Evolutionary conservation across 179 eudicot species (phyloP).

Genomic region (Spinacia oleracea): DNA sequence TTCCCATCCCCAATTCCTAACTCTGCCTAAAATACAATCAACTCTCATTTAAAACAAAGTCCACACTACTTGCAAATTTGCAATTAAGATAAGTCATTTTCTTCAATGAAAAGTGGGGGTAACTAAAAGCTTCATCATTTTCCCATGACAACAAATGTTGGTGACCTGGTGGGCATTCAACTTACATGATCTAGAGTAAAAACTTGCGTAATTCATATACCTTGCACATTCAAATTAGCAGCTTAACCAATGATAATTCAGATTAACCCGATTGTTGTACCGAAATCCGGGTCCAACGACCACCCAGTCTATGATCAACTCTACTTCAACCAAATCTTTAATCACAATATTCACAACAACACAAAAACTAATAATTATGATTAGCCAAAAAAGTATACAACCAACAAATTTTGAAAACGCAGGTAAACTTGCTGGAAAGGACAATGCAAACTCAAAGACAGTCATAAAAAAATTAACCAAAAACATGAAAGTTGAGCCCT

Average conservation of each 20-base stretch:
- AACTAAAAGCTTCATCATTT: slow-evolving; percentile 14
- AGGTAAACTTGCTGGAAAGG: slow-evolving; percentile 30
- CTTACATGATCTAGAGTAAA: slow-evolving; percentile 12
- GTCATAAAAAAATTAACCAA: slow-evolving; percentile 13
- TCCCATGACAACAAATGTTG: slow-evolving; percentile 17
- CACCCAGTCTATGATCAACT: neutral
- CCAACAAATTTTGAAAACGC: neutral
- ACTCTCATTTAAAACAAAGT: neutral
- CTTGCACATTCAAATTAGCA: neutral
- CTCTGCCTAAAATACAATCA: neutral
- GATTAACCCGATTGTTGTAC: no score
- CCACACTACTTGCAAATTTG: neutral
- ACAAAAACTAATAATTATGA: neutral
- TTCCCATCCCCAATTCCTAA: no score
- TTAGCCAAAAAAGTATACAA: neutral
- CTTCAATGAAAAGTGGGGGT: neutral
- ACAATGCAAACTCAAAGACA: slow-evolving; percentile 28
- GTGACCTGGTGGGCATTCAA: slow-evolving; percentile 15
- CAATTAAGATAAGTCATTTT: neutral
- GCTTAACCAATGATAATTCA: neutral
- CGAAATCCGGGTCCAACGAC: no score
- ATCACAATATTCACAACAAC: slow-evolving; percentile 12
- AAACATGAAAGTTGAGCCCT: slow-evolving; percentile 20
- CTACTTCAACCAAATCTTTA: neutral
- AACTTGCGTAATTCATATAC: slow-evolving; percentile 18